Evolutionary conservation across 495 filamentous ascomycete genomes (phyloP).

Genomic region (Aspergillus baeticus): DNA sequence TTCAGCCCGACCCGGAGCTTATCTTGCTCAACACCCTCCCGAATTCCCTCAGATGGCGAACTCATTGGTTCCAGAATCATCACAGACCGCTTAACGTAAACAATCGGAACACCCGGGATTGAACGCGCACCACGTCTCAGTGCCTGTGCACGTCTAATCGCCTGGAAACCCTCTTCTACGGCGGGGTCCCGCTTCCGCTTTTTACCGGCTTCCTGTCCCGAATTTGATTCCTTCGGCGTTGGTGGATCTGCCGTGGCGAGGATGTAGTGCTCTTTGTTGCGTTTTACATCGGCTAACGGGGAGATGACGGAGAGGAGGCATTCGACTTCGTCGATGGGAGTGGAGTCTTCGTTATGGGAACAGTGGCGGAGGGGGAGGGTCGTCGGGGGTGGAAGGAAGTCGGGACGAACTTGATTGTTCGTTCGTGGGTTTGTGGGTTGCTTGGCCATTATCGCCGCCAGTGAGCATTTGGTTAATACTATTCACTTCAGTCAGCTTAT

Average conservation of each 20-base stretch:
- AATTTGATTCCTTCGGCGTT: slow-evolving; percentile 23
- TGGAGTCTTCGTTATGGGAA: slow-evolving; percentile 77
- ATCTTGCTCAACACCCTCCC: slow-evolving; percentile 65
- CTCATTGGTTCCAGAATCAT: slow-evolving; percentile 93
- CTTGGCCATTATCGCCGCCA: slow-evolving; percentile 42
- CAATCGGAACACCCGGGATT: slow-evolving; percentile 71
- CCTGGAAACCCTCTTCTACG: slow-evolving; percentile 15
- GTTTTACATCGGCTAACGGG: slow-evolving; percentile 53
- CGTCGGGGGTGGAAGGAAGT: slow-evolving; percentile 45
- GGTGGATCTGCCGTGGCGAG: slow-evolving; percentile 65
- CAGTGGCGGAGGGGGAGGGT: slow-evolving; percentile 81
- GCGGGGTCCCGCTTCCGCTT: slow-evolving; percentile 27
- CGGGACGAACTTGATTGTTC: slow-evolving; percentile 41
- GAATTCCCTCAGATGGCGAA: slow-evolving; percentile 54
- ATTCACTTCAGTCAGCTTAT: background rate
- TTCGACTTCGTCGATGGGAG: slow-evolving; percentile 71
- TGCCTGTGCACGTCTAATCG: slow-evolving; percentile 32
- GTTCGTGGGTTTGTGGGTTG: slow-evolving; percentile 48
- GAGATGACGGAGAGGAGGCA: slow-evolving; percentile 80
- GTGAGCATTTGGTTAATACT: slow-evolving; percentile 65
- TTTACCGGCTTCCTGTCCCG: slow-evolving; percentile 30
- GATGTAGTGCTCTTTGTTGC: slow-evolving; percentile 89
- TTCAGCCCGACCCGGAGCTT: slow-evolving; percentile 77
- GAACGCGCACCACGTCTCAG: slow-evolving; percentile 35
- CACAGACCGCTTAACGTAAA: slow-evolving; percentile 82